Evolutionary conservation across 2,329 filamentous ascomycete species (phyloP).

Genomic region (Aureobasidium sp.): DNA sequence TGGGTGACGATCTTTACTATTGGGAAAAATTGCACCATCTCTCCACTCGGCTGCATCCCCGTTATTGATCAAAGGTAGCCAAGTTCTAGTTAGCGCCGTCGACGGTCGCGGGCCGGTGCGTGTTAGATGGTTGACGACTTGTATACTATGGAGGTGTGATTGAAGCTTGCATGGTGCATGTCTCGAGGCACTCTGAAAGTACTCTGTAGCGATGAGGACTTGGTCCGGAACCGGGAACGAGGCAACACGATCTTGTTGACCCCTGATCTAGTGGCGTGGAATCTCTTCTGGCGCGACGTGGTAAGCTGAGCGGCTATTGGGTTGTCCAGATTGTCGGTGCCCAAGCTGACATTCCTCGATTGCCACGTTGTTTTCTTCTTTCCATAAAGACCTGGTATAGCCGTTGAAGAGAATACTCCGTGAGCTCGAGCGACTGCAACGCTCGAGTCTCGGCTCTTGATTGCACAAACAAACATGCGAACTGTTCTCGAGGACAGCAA

Average conservation of each 20-base stretch:
- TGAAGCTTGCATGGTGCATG: slow-evolving; percentile 7
- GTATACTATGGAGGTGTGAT: not conserved
- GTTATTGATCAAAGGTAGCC: not conserved
- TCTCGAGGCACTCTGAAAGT: not conserved
- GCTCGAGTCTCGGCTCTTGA: not conserved
- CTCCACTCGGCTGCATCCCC: slow-evolving; percentile 7
- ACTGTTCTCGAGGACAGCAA: not conserved
- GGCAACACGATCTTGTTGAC: not conserved
- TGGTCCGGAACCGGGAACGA: not conserved
- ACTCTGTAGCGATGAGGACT: not conserved
- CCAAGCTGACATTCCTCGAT: not conserved
- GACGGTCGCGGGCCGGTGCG: not conserved
- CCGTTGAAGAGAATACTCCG: not conserved
- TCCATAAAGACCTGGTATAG: not conserved
- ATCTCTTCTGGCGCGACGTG: not conserved
- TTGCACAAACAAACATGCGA: slow-evolving; percentile 3
- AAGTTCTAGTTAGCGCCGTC: not conserved
- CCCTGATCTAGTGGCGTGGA: slow-evolving; percentile 8
- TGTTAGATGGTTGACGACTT: not conserved
- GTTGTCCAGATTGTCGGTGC: not conserved
- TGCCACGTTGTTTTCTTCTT: not conserved
- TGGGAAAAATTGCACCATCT: slow-evolving; percentile 1
- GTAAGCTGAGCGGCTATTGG: not conserved
- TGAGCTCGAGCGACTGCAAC: not conserved
- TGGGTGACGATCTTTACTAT: not conserved